phyloP scores from a whole-genome alignment of 441 rosid genomes.

The Rhodomyrtus psidioides region DNA sequence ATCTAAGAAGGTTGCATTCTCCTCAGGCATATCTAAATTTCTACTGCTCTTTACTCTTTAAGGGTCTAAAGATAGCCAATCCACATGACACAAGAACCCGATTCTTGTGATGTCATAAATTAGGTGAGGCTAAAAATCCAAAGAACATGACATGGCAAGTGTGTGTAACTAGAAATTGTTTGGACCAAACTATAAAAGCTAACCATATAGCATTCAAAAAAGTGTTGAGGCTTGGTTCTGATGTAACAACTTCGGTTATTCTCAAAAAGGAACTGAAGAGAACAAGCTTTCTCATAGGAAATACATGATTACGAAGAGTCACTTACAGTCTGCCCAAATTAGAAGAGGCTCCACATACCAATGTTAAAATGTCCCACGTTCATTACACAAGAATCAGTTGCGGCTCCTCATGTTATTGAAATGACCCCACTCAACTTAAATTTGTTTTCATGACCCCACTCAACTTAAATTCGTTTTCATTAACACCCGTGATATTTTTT shows the following conservation, averaged over 20 bases:
- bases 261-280: not conserved
- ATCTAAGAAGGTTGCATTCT: not conserved
- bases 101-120: not conserved
- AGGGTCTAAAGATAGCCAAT: not conserved
- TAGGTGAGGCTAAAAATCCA: not conserved
- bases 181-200: not conserved
- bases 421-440: not conserved
- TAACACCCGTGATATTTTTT: not conserved
- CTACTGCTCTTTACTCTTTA: not conserved
- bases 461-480: not conserved
- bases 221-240: not conserved
- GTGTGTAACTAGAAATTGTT: not conserved
- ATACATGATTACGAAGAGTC: not conserved
- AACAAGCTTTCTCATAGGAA: not conserved
- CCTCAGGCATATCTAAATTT: not conserved
- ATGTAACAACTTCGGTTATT: not conserved
- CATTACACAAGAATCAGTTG: not conserved
- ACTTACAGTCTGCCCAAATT: not conserved
- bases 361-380: not conserved
- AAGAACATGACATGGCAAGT: not conserved
- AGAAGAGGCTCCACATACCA: not conserved
- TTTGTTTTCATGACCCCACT: not conserved
- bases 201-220: not conserved
- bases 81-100: not conserved
- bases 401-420: not conserved